Conservation (phyloP, 2,329 filamentous ascomycete genomes). For the Fusarium annulatum region DNA sequence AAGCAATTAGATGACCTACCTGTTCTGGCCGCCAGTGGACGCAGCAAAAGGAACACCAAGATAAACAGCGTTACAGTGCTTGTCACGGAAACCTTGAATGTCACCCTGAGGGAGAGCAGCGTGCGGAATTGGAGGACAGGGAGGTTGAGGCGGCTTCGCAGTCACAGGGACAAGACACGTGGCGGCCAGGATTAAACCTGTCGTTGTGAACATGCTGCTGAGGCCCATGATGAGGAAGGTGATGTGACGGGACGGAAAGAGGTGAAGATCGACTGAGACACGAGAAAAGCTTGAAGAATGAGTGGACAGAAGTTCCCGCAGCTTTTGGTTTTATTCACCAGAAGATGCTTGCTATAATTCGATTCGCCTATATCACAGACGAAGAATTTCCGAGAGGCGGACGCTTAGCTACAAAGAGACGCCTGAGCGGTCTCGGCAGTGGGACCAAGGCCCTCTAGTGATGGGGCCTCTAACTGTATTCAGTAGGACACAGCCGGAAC, state of each 20-base stretch:
- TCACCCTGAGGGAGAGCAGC: conserved; percentile 45
- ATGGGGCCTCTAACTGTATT: not conserved
- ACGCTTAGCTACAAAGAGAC: conserved; percentile 1
- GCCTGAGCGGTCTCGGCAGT: not conserved
- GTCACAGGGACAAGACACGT: conserved; percentile 18
- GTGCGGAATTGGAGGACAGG: conserved; percentile 13
- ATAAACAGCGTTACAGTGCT: conserved; percentile 49
- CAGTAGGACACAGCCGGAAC: not conserved
- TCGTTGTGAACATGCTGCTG: conserved; percentile 7
- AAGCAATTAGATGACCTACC: conserved; percentile 21
- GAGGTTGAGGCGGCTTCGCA: not conserved
- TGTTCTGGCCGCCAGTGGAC: conserved; percentile 53
- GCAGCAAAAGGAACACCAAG: conserved; percentile 54
- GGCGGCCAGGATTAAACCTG: conserved; percentile 32
- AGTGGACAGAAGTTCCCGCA: not conserved
- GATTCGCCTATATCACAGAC: conserved; percentile 2
- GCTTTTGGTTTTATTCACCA: not conserved
- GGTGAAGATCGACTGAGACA: conserved; percentile 31
- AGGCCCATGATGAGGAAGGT: conserved; percentile 34
- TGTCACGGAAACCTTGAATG: conserved; percentile 52
- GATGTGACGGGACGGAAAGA: not conserved
- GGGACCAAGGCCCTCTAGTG: not conserved
- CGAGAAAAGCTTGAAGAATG: not conserved
- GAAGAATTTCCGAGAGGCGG: conserved; percentile 19
- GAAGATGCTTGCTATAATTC: not conserved